A percentile compares a stretch with the other conserved stretches of the same genome.
Evolutionary conservation across 148 eudicot species (phyloP).

Genomic region (Drosera capensis): DNA sequence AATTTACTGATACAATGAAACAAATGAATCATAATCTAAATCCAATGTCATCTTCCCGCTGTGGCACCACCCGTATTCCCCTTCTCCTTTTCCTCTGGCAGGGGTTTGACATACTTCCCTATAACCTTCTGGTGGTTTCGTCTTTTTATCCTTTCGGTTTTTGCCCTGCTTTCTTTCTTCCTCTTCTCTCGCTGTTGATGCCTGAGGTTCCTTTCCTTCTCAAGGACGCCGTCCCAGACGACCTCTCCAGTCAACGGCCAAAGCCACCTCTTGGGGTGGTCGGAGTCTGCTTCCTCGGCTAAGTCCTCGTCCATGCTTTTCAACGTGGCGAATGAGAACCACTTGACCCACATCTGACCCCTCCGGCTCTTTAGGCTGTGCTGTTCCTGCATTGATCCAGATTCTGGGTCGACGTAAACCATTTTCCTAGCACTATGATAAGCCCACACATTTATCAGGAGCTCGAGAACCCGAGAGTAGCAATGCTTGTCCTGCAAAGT

Average conservation of each 20-base stretch:
- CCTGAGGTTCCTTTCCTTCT: constrained; percentile 42
- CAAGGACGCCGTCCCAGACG: constrained; percentile 69
- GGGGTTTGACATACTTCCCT: constrained; percentile 70
- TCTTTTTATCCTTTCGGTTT: constrained; percentile 37
- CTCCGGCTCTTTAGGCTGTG: constrained; percentile 45
- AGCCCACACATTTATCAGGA: constrained; percentile 87
- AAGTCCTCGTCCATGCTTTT: constrained; percentile 92
- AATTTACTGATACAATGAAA: no score
- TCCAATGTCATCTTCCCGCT: constrained; percentile 29
- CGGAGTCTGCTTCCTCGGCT: constrained; percentile 77
- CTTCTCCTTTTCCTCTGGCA: constrained; percentile 23
- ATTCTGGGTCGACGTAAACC: constrained; percentile 57
- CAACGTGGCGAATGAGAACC: constrained; percentile 46
- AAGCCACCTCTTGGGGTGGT: constrained; percentile 41
- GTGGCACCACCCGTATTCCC: constrained; percentile 11
- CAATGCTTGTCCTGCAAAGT: constrained; percentile 75
- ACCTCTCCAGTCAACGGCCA: constrained; percentile 92
- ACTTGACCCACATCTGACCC: constrained; percentile 83
- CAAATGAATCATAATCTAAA: no score
- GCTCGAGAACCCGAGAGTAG: constrained; percentile 80
- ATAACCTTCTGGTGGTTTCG: constrained; percentile 37
- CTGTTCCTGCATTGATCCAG: constrained; percentile 64
- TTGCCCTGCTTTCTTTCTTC: constrained; percentile 42
- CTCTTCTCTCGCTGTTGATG: constrained; percentile 35
- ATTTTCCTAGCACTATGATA: constrained; percentile 78